Evolutionary conservation across 345 rosid species (phyloP), one percentile per base, ranked within the genome.

Genomic region (Adansonia digitata): DNA sequence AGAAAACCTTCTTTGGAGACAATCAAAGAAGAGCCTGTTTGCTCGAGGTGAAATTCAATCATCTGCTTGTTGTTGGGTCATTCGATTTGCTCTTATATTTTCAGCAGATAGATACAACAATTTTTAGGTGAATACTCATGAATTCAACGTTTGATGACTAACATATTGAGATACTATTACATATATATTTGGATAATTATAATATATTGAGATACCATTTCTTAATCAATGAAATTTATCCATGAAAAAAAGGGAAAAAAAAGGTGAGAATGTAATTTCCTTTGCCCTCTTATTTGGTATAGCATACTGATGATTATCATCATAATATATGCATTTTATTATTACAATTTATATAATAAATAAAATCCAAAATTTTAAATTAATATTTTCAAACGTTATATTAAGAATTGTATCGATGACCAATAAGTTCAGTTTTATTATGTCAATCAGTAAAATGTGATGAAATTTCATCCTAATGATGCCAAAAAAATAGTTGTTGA

Each of bases 1-100:
- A 85, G 83, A 80, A 89, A 82, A 79, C 93, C 93, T 10, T 11
- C 69, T 69, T 64, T 89, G 85, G 93, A 83, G 80, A 89, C 91
- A 17, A 89, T 89, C 69, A 85, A 75, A 34, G 93, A 89, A 81
- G 88, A 87, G 63, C 72, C 85, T 0, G 48, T 74, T 71, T 43
- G 62, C 62, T 75, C 83, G 9, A 81, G 80, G 53, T 87, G 75
- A 78, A 74, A n/a, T 37, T 37, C 0, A 2, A 46, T 39, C 24
- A 55, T 37, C 7, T 31, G 27, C n/a, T 18, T 64, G 8, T 5
- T 8, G 12, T 52, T 80, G 37, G 24, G 49, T 10, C 42, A 0
- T 22, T 40, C 34, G 22, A 66, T 13, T 13, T 22, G 27, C 52
- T 24, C 17, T 5, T 48, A 43, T 22, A 66, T 12, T 66, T 66